phyloP scores from a whole-genome alignment of 2,329 filamentous ascomycete genomes.

The Thermoascus crustaceus region DNA sequence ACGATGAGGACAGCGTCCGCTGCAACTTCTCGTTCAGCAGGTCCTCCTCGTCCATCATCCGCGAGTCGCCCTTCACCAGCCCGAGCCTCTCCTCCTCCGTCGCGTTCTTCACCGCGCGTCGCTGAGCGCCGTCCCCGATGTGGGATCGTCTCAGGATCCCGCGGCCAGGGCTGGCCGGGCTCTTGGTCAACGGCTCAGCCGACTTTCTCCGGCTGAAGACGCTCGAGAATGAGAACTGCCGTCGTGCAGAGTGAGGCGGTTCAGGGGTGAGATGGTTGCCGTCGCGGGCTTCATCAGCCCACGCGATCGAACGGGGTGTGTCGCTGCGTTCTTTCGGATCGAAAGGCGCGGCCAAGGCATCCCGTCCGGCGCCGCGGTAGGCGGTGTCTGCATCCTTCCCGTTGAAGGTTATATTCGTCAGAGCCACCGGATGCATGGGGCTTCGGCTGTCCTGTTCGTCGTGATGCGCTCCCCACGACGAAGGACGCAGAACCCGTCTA shows the following conservation, averaged over 20 bases:
- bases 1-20: constrained; percentile 14
- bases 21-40: constrained; percentile 22
- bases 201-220: constrained; percentile 55
- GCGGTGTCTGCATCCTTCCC: constrained; percentile 38
- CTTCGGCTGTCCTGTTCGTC: constrained; percentile 32
- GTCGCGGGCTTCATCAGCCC: constrained; percentile 23
- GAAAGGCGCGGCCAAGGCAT: constrained; percentile 17
- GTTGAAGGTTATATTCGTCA: constrained; percentile 53
- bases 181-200: constrained; percentile 14
- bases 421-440: constrained; percentile 53
- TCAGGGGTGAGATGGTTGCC: constrained; percentile 16
- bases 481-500: constrained; percentile 25
- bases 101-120: constrained; percentile 39
- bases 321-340: constrained; percentile 19
- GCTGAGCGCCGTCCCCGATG: constrained; percentile 21
- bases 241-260: constrained; percentile 48
- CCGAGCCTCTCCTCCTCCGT: constrained; percentile 79
- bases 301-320: constrained; percentile 33
- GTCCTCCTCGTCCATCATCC: constrained; percentile 15
- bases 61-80: constrained; percentile 66
- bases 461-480: constrained; percentile 28
- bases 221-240: constrained; percentile 89
- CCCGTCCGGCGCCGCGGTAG: constrained; percentile 20
- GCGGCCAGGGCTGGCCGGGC: constrained; percentile 22
- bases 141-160: constrained; percentile 36